phyloP scores from a whole-genome alignment of 805 yeast species.

The Barnettozyma populi region DNA sequence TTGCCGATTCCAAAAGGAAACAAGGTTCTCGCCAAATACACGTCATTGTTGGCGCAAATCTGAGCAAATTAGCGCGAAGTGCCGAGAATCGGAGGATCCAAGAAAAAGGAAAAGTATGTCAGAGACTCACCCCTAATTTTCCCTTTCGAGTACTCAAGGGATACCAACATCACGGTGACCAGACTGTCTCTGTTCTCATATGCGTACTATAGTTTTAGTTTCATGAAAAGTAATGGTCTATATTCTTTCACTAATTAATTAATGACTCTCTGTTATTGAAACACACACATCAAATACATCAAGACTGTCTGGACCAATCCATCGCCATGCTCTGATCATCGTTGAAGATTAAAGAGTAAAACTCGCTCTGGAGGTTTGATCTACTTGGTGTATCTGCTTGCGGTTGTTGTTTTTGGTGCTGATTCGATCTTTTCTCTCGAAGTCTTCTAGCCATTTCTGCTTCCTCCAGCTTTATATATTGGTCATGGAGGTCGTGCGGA shows the following conservation, averaged over 20 bases:
- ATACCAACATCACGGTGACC: too few relatives aligned
- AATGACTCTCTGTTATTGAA: background rate
- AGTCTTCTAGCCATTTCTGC: conserved; percentile 1
- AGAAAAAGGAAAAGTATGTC: background rate
- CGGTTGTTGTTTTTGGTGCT: conserved; percentile 1
- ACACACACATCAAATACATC: background rate
- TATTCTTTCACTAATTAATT: too few relatives aligned
- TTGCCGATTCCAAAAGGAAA: background rate
- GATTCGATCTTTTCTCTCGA: background rate
- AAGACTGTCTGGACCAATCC: background rate
- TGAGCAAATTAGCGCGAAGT: background rate
- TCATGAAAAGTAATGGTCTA: background rate
- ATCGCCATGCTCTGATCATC: conserved; percentile 26
- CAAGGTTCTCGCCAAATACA: background rate
- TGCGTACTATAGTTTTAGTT: background rate
- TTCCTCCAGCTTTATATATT: conserved; percentile 1
- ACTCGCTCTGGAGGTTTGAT: conserved; percentile 26
- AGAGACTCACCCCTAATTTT: background rate
- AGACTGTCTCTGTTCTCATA: too few relatives aligned
- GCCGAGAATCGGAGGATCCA: background rate
- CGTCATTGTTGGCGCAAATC: background rate
- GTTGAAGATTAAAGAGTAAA: conserved; percentile 41
- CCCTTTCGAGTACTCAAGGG: too few relatives aligned
- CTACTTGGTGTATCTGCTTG: background rate
- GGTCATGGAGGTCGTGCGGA: background rate